Evolutionary conservation across 2,329 filamentous ascomycete species (phyloP).

Genomic region (Leptodontidium sp.): DNA sequence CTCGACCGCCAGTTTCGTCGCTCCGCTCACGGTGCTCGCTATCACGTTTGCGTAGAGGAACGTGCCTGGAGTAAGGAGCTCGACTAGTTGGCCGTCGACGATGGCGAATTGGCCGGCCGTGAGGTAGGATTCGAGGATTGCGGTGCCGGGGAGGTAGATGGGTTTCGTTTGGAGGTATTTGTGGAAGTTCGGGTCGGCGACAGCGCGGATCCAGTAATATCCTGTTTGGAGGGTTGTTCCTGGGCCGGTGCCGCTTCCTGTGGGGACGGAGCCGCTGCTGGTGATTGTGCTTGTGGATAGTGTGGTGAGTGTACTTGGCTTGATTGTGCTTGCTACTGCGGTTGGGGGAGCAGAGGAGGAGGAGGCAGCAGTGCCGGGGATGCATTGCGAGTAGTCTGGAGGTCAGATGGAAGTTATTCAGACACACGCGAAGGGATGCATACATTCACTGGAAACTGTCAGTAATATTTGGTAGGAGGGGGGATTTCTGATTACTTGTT

Average conservation of each 20-base stretch:
- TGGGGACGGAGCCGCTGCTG: conserved; percentile 27
- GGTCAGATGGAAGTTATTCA: conserved; percentile 1
- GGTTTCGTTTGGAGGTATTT: conserved; percentile 61
- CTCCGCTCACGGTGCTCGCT: conserved; percentile 52
- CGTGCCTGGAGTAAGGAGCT: conserved; percentile 11
- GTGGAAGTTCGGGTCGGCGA: conserved; percentile 64
- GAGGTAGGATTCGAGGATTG: conserved; percentile 59
- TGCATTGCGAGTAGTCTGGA: conserved; percentile 50
- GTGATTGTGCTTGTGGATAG: conserved; percentile 6
- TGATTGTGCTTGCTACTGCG: conserved; percentile 29
- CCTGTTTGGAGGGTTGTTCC: conserved; percentile 57
- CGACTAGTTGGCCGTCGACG: conserved; percentile 59
- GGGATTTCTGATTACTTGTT: conserved; percentile 40
- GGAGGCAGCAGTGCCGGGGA: conserved; percentile 46
- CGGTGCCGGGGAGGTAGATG: conserved; percentile 54
- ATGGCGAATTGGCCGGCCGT: conserved; percentile 67
- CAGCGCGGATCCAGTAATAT: conserved; percentile 58
- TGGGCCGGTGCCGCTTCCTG: conserved; percentile 40
- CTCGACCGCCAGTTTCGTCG: conserved; percentile 55
- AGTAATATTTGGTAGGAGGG: not conserved
- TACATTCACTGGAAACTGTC: conserved; percentile 30
- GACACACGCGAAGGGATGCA: not conserved
- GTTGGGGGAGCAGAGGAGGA: conserved; percentile 33
- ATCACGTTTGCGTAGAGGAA: conserved; percentile 41
- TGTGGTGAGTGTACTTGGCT: not conserved